phyloP scores from a whole-genome alignment of 345 rosid species.

The Syzygium oleosum region DNA sequence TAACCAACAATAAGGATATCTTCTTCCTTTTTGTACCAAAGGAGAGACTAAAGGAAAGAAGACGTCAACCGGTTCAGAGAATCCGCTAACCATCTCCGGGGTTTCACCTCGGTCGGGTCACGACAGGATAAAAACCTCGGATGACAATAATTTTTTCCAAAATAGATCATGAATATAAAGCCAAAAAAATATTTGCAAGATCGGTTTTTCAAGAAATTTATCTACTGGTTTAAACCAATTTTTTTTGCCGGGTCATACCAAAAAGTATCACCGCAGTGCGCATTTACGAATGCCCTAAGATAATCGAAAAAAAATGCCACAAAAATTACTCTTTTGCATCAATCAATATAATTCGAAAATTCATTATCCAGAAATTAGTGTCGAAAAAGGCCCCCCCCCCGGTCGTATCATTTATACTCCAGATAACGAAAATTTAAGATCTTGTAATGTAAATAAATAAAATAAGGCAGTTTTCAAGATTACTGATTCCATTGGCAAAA shows the following conservation, averaged over 20 bases:
- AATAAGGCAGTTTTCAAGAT: too few relatives aligned
- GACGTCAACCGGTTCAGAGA: too few relatives aligned
- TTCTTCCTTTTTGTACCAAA: too few relatives aligned
- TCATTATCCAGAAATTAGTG: neutral
- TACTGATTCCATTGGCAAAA: too few relatives aligned
- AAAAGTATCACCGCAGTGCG: neutral
- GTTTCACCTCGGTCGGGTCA: neutral
- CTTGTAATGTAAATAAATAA: neutral
- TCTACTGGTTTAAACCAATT: neutral
- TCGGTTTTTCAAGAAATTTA: too few relatives aligned
- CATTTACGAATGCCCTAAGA: neutral
- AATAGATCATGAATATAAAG: neutral
- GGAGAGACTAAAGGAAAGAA: too few relatives aligned
- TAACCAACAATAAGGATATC: neutral
- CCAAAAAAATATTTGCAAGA: neutral
- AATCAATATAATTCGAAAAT: neutral
- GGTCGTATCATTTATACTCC: too few relatives aligned
- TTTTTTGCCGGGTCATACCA: neutral
- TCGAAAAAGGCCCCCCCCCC: too few relatives aligned
- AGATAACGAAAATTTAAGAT: neutral
- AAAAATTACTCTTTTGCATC: neutral
- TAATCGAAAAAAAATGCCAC: neutral
- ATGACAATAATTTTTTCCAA: too few relatives aligned
- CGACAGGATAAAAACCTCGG: neutral
- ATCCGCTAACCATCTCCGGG: neutral